These are phyloP conservation scores for Metarhizium brunneum DNA, from an alignment of 2,329 filamentous ascomycete genomes.

Conservation along the genomic window DNA sequence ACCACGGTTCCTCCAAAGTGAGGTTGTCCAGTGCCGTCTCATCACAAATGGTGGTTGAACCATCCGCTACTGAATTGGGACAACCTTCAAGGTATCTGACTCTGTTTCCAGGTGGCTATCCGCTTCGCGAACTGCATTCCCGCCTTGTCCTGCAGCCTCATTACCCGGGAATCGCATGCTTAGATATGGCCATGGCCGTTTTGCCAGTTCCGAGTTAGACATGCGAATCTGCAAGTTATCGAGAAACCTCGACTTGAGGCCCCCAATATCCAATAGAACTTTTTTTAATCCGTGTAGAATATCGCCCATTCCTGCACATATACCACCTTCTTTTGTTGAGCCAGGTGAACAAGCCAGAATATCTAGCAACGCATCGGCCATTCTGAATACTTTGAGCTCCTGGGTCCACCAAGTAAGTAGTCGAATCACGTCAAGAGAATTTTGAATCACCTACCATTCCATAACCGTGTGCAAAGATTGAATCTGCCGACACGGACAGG, in stretches of 20 bases:
- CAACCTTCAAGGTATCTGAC: too few species aligned
- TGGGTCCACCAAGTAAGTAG: conserved; percentile 1
- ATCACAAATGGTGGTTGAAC: too few species aligned
- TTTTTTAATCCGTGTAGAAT: conserved; percentile 2
- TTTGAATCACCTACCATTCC: conserved; percentile 13
- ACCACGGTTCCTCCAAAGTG: too few species aligned
- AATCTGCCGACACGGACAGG: conserved; percentile 5
- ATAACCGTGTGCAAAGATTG: conserved; percentile 16
- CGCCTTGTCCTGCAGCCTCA: background rate
- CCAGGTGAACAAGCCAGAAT: conserved; percentile 5
- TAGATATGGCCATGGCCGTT: background rate
- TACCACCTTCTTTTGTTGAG: too few species aligned
- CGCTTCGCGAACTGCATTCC: background rate
- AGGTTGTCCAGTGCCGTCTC: too few species aligned
- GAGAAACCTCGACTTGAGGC: conserved; percentile 11
- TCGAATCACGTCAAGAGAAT: background rate
- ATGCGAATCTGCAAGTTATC: conserved; percentile 11
- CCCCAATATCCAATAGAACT: conserved; percentile 14
- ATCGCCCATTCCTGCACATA: too few species aligned
- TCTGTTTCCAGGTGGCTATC: background rate
- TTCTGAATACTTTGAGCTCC: conserved; percentile 16
- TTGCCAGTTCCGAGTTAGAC: conserved; percentile 4
- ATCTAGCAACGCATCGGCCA: conserved; percentile 16
- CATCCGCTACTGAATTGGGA: too few species aligned
- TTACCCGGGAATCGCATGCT: background rate